phyloP scores from a whole-genome alignment of 2,329 filamentous ascomycete genomes.

The Akanthomyces dipterigenus region DNA sequence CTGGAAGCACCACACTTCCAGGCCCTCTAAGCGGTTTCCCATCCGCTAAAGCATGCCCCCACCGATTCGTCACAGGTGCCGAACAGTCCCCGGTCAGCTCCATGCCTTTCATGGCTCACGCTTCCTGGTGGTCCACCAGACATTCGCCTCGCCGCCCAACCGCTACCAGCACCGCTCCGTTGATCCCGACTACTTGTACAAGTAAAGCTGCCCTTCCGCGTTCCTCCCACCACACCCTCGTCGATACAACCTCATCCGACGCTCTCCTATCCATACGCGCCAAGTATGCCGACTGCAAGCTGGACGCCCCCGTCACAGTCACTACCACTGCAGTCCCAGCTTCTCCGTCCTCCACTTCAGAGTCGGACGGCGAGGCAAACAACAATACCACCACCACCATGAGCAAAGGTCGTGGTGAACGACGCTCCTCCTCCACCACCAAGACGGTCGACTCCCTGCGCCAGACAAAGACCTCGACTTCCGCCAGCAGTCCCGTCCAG shows the following conservation, averaged over 20 bases:
- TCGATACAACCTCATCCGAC: background rate
- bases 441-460: background rate
- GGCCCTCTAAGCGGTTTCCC: background rate
- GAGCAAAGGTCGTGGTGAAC: constrained; percentile 9
- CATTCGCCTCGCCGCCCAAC: background rate
- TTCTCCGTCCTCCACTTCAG: background rate
- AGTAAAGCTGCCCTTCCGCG: background rate
- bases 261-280: background rate
- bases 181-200: background rate
- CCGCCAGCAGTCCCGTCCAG: constrained; percentile 7
- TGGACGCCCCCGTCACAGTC: background rate
- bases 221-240: background rate
- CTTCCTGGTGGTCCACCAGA: background rate
- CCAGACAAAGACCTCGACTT: background rate
- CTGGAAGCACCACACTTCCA: background rate
- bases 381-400: constrained; percentile 1
- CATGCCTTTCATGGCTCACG: constrained; percentile 1
- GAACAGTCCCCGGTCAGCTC: background rate
- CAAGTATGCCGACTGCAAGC: constrained; percentile 16
- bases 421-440: background rate
- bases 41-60: constrained; percentile 1
- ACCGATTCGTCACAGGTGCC: background rate
- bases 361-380: background rate
- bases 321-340: constrained; percentile 1
- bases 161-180: background rate